A percentile compares a stretch with the other conserved stretches of the same genome.
phyloP scores from a whole-genome alignment of 306 rosid species.

The Boehmeria nivea region DNA sequence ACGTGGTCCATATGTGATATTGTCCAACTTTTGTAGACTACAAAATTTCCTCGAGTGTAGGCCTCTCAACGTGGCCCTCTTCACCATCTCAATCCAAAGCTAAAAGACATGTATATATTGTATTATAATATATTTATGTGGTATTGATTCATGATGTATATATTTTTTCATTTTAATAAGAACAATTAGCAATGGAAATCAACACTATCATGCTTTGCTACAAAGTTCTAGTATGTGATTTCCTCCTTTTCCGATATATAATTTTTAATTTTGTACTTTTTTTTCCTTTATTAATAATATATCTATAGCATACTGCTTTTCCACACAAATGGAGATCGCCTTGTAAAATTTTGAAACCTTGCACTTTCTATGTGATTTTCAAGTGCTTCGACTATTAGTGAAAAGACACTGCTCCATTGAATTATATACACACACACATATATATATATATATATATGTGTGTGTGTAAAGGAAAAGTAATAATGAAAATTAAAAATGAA shows the following conservation, averaged over 20 bases:
- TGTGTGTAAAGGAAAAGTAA: too few species aligned
- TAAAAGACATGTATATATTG: not conserved
- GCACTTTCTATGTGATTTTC: not conserved
- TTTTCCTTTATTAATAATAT: too few species aligned
- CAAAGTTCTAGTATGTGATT: not conserved
- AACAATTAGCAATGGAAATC: not conserved
- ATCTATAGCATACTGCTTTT: too few species aligned
- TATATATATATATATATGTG: too few species aligned
- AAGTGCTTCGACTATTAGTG: not conserved
- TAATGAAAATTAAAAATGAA: too few species aligned
- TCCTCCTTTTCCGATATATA: too few species aligned
- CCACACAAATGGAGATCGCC: too few species aligned
- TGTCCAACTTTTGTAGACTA: not conserved
- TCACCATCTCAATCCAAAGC: slow-evolving; percentile 4
- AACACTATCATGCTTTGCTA: not conserved
- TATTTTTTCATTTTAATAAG: not conserved
- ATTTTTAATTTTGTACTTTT: not conserved
- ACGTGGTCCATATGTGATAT: slow-evolving; percentile 27
- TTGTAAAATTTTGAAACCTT: not conserved
- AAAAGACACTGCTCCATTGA: not conserved
- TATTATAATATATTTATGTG: not conserved
- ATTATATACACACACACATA: too few species aligned
- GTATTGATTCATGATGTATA: slow-evolving; percentile 6
- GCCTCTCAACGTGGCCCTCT: slow-evolving; percentile 4
- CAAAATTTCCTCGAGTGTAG: not conserved